Base-by-base conservation (phyloP, 163 green algal genomes). In the Chlorella variabilis region DNA sequence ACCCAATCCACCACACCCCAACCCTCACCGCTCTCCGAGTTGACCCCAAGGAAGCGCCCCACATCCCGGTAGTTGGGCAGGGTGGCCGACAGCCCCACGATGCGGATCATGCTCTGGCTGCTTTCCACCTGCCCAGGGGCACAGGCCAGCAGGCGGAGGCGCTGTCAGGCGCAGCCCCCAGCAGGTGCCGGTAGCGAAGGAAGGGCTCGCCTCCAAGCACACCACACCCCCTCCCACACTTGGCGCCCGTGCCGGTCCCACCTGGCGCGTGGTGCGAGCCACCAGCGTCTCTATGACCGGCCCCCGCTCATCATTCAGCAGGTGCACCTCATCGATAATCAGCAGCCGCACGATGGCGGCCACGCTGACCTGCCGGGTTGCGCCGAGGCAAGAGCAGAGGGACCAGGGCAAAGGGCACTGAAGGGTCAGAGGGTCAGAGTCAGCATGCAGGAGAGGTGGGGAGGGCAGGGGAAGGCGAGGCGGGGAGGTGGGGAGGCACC, bases 321-420 rank as follows among this genome's bases (percentile, higher is more conserved):
- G 89, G 86, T 99, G 96, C 31, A 98, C 94, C 89, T 99, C 96
- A 71, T 99, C 96, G 62, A 99, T 97, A 86, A 99, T 99, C 13
- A 99, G 93, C 75, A 99, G 92, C 39, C 86, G 87, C 34, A 99
- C 94, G 7, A 93, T 80, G 2, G 88, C 83, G 9, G 93, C 89
- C 27, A 98, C 83, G 29, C 77, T 68, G 29, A 68, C 61, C 75
- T 81, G 74, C 73, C n/a, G n/a, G n/a, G n/a, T n/a, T n/a, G n/a
- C n/a, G n/a, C n/a, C n/a, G n/a, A n/a, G n/a, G n/a, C n/a, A n/a
- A n/a, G n/a, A n/a, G n/a, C n/a, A n/a, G n/a, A n/a, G n/a, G n/a
- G n/a, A n/a, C n/a, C n/a, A n/a, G n/a, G n/a, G n/a, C n/a, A n/a
- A n/a, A n/a, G n/a, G n/a, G n/a, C n/a, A n/a, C n/a, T n/a, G n/a